A percentile compares a stretch with the other conserved stretches of the same genome.
Conservation (phyloP, 805 yeast genomes). For the Ogataea corticis region DNA sequence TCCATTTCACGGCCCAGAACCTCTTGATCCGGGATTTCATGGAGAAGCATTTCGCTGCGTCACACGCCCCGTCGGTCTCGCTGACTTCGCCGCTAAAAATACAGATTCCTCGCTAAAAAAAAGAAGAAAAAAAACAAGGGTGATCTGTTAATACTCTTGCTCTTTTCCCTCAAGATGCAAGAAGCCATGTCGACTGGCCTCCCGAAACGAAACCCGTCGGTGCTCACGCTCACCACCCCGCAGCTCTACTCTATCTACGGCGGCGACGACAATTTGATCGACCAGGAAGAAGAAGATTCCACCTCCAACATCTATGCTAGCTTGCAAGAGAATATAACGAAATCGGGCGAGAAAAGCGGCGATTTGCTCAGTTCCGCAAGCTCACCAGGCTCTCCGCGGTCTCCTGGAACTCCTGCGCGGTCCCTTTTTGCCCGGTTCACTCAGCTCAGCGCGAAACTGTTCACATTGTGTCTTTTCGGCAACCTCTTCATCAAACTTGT, state of each 20-base stretch:
- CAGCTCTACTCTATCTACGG: constrained; percentile 31
- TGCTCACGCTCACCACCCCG: constrained; percentile 29
- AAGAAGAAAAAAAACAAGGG: too few species aligned
- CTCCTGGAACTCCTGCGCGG: too few species aligned
- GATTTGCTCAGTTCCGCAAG: background rate
- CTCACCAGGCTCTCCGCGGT: too few species aligned
- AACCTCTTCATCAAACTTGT: constrained; percentile 54
- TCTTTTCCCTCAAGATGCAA: too few species aligned
- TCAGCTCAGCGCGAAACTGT: constrained; percentile 10
- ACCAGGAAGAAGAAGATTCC: constrained; percentile 23
- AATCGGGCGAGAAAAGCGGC: background rate
- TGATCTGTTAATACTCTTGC: too few species aligned
- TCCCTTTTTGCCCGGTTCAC: background rate
- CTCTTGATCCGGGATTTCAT: background rate
- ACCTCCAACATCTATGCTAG: constrained; percentile 22
- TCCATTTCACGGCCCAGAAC: too few species aligned
- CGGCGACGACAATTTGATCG: constrained; percentile 19
- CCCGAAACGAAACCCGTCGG: constrained; percentile 20
- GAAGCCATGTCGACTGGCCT: background rate
- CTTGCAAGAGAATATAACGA: constrained; percentile 14
- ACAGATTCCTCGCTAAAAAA: too few species aligned
- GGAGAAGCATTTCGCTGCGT: background rate
- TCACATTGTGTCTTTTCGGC: constrained; percentile 44
- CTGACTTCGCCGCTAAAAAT: too few species aligned
- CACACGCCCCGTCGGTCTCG: too few species aligned